Percentiles rank a stretch among this genome's conserved stretches.
Evolutionary conservation across 2,329 filamentous ascomycete species (phyloP).

Genomic region (Penicillium sp.): DNA sequence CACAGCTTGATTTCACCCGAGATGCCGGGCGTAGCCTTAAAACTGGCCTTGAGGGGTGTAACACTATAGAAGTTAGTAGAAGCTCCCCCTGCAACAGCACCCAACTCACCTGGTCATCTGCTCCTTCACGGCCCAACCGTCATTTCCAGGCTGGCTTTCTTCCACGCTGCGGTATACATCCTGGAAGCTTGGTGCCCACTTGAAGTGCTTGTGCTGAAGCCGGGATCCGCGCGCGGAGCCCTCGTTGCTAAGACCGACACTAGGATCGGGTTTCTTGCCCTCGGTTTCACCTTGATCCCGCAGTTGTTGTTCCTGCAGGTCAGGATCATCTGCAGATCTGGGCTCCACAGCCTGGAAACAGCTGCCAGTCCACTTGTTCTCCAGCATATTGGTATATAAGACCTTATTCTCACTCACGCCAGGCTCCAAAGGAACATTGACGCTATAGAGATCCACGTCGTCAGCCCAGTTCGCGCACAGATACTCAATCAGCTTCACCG

Average conservation of each 20-base stretch:
- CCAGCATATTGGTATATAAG: conserved; percentile 81
- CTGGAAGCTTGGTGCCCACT: conserved; percentile 85
- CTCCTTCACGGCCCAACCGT: conserved; percentile 90
- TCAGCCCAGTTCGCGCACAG: conserved; percentile 73
- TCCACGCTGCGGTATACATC: conserved; percentile 90
- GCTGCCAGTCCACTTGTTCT: conserved; percentile 89
- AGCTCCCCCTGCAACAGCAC: neutral
- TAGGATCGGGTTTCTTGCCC: conserved; percentile 27
- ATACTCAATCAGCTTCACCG: conserved; percentile 76
- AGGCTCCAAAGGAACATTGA: conserved; percentile 85
- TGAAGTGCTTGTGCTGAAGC: conserved; percentile 84
- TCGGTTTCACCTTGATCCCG: conserved; percentile 62
- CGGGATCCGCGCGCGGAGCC: conserved; percentile 34
- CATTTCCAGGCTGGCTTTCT: conserved; percentile 75
- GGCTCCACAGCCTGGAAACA: conserved; percentile 81
- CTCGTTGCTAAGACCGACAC: conserved; percentile 27
- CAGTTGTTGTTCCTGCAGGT: conserved; percentile 72
- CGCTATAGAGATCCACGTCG: conserved; percentile 80
- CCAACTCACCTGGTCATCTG: conserved; percentile 73
- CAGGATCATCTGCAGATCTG: conserved; percentile 59
- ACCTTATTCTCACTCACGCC: conserved; percentile 72
- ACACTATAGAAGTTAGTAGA: conserved; percentile 58
- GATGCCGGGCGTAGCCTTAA: conserved; percentile 72
- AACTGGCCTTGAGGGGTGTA: conserved; percentile 89
- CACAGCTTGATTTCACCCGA: conserved; percentile 79